phyloP scores from a whole-genome alignment of 306 rosid species.

The Rosa multiflora region DNA sequence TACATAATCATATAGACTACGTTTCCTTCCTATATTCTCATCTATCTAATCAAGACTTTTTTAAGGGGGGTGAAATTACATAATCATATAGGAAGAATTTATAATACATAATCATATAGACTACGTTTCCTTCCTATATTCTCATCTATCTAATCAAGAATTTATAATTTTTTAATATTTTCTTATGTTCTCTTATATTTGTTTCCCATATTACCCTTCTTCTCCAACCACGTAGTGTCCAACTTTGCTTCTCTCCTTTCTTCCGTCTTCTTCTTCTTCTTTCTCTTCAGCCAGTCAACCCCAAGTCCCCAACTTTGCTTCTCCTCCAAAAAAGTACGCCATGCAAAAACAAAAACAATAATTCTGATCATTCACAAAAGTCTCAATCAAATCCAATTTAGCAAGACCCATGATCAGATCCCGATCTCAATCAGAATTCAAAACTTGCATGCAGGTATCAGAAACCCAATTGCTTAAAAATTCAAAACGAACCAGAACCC shows the following conservation, averaged over 20 bases:
- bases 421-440: conserved; percentile 25
- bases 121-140: not conserved
- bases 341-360: conserved; percentile 9
- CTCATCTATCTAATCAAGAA: not conserved
- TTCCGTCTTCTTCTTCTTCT: too few species aligned
- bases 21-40: too few species aligned
- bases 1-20: too few species aligned
- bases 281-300: too few species aligned
- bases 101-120: not conserved
- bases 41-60: too few species aligned
- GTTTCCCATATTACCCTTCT: too few species aligned
- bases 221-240: too few species aligned
- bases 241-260: too few species aligned
- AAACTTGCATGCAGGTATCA: conserved; percentile 2
- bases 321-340: not conserved
- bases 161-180: too few species aligned
- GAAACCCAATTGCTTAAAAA: conserved; percentile 19
- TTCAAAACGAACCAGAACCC: conserved; percentile 25
- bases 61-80: too few species aligned
- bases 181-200: too few species aligned
- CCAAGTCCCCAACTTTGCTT: too few species aligned
- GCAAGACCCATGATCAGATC: conserved; percentile 42
- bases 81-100: not conserved
- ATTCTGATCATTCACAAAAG: not conserved
- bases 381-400: conserved; percentile 3